Conservation (phyloP, 129 eudicot genomes). For the Escallonia herrerae region DNA sequence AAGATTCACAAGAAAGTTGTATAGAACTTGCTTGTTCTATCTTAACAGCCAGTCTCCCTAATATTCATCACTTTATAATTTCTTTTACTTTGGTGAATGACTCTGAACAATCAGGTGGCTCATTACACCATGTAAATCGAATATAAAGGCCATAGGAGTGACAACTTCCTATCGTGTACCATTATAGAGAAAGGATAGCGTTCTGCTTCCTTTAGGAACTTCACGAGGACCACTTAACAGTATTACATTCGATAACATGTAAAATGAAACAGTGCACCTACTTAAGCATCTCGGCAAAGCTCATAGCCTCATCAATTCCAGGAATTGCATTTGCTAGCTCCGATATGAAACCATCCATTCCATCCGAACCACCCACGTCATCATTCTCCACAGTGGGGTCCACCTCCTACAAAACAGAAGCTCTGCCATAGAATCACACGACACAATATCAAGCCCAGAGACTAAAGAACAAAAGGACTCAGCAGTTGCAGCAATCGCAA, state of each 20-base stretch:
- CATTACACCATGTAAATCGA: too few species aligned
- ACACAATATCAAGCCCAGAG: neutral
- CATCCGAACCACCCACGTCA: conserved; percentile 47
- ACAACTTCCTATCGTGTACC: too few species aligned
- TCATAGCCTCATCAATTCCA: conserved; percentile 98
- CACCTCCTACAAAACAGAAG: conserved; percentile 62
- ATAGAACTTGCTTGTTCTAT: too few species aligned
- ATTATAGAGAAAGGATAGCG: too few species aligned
- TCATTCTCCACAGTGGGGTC: conserved; percentile 86
- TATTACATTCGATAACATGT: neutral
- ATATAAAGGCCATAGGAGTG: too few species aligned
- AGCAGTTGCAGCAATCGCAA: neutral
- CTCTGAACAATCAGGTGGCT: too few species aligned
- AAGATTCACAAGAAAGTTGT: too few species aligned
- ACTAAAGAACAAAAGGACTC: neutral
- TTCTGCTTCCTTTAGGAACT: neutral
- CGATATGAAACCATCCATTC: conserved; percentile 70
- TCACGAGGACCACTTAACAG: neutral
- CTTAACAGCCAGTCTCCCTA: too few species aligned
- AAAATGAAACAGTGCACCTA: conserved; percentile 27
- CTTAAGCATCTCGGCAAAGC: conserved; percentile 98
- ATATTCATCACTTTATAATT: too few species aligned
- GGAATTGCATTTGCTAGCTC: conserved; percentile 96
- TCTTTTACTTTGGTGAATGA: too few species aligned
- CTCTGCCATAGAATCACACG: conserved; percentile 7